Base-by-base conservation (phyloP, 2,329 filamentous ascomycete genomes). In the Epichloe typhina region DNA sequence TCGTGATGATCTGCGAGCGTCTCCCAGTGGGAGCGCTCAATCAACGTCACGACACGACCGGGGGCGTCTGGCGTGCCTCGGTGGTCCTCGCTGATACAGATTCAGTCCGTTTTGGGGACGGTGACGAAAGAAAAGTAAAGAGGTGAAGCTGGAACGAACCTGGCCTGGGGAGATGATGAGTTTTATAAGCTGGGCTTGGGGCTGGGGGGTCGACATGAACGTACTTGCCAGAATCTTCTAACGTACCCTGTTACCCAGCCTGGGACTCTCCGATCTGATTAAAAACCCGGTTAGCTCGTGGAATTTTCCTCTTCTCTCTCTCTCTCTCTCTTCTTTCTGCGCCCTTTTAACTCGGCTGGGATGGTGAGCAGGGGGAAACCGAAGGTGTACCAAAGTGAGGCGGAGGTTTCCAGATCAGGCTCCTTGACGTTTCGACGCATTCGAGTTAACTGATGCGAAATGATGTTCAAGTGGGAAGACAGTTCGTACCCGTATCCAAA, bases 321-420 rank as follows among this genome's bases (percentile, higher is more conserved):
- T 26, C 9, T 33, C 12, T n/a, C 19, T 11, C 9, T 7, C 11
- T 33, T 26, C n/a, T 15, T 33, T 17, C 26, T 11, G 26, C 36
- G 39, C n/a, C 39, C 3, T 9, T 9, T 2, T 23, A 23, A 38
- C 19, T 44, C 36, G 51, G 38, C 41, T 11, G 42, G 33, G 36
- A 9, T 19, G 42, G 37, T 15, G 9, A 19, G 23, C 33, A 17
- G 36, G 43, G 45, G 26, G 36, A 35, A 19, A n/a, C 17, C 26
- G 3, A 31, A 50, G 45, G 51, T 26, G 56, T 83, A 96, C 91
- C 91, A 65, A 86, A 96, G 65, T 95, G 87, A 58, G 93, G 93
- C 54, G 93, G 93, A 51, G 93, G 91, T 67, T 97, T 98, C 90
- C 90, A 98, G 61, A 98, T 96, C 65, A 98, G 71, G 66, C 89